Base-by-base conservation (phyloP, 306 rosid species). In the Betula pendula region DNA sequence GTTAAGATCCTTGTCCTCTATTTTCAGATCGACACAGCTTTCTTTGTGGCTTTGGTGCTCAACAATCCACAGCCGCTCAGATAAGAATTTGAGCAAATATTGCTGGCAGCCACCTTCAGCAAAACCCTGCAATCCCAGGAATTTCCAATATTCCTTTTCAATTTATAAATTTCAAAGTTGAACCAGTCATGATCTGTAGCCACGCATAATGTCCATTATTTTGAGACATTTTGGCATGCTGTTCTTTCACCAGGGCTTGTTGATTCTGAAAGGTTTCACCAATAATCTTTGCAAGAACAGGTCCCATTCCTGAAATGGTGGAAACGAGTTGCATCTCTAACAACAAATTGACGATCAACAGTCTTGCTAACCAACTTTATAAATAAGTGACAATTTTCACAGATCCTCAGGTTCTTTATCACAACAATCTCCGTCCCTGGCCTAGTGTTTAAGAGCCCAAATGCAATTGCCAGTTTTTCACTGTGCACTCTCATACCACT, bases 281-380 rank as follows among this genome's bases (percentile, higher is more conserved):
- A 94, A 76, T 88, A 94, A 77, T 92, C 97, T 78, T 83, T 92
- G 86, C 98, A 92, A 77, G 97, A 92, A 82, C 98, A 92, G 38
- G 77, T 27, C 6, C 98, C 98, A 33, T 90, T 79, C 65, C 83
- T 82, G 76, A 94, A 92, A 87, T 88, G 96, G 81, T 94, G 98
- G 74, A 94, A 94, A 68, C 97, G 93, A 55, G 95, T 89, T 17
- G 97, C 90, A 52, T 94, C 98, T 87, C 97, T 83, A 50, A 94
- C 87, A 70, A 93, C 83, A 74, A 92, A 88, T 69, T 80, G 86
- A 16, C 95, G 93, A 81, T 94, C 75, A 12, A 89, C 97, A 79
- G 89, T 81, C 79, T 75, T 87, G 88, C 98, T 92, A 33, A 90
- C 92, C 83, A 82, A 70, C 91, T 90, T 89, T 51, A 92, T 78